Conservation (phyloP, 192 early-diverging fungal genomes). For the Linnemannia exigua region DNA sequence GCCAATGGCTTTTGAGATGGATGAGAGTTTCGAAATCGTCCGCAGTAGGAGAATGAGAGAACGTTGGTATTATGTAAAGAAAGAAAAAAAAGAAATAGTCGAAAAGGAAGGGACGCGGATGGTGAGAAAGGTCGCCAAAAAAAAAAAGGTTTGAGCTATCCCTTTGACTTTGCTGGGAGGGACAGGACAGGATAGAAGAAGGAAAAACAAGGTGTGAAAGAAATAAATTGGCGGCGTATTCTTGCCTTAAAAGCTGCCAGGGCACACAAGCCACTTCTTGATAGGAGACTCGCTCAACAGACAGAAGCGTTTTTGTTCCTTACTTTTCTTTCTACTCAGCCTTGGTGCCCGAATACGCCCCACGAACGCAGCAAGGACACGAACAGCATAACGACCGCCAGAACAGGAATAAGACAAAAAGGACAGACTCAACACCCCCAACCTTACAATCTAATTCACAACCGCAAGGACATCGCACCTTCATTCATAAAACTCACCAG, state of each 20-base stretch:
- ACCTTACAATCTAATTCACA: neutral
- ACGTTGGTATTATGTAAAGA: no score
- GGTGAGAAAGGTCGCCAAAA: neutral
- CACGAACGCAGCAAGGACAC: neutral
- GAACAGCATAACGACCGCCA: neutral
- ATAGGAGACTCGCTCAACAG: neutral
- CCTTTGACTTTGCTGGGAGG: neutral
- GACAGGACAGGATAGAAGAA: no score
- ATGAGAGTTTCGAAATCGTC: no score
- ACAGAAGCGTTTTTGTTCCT: neutral
- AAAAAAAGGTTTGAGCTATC: neutral
- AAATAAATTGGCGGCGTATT: neutral
- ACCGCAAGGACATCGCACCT: neutral
- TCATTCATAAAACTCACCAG: constrained; percentile 3
- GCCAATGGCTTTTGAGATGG: neutral
- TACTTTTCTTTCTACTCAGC: neutral
- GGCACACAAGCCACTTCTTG: neutral
- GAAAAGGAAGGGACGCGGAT: neutral
- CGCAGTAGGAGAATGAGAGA: no score
- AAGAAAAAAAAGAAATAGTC: no score
- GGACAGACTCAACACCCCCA: neutral
- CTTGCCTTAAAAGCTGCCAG: neutral
- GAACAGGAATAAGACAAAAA: neutral
- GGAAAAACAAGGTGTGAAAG: neutral
- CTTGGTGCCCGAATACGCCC: no score